Evolutionary conservation across 2,329 filamentous ascomycete species (phyloP), one percentile per base, ranked within the genome.

Genomic region (Xylaria sp.): DNA sequence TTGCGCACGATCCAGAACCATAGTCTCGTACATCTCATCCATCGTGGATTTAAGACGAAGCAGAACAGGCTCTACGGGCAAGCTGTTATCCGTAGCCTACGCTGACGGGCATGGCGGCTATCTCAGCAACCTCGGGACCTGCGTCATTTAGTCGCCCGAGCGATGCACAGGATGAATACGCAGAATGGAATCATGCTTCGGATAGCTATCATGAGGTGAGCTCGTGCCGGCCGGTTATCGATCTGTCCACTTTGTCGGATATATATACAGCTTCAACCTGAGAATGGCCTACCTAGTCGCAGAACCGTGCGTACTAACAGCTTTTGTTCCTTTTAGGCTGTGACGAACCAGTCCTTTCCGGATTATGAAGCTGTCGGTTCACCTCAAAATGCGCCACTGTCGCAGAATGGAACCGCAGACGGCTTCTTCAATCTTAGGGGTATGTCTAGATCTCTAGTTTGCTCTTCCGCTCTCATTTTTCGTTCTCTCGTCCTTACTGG

Each of bases 121-220:
- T 87, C 77, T 84, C 85, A 71, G 78, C 84, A 71, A 80, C 79
- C 71, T 81, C 82, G 68, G 81, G 82, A 69, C 80, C 83, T 58
- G 80, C 83, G 67, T 81, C 83, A 51, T 77, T 87, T 66, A 83
- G 81, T 68, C 82, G 84, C 64, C 81, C 84, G 17, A 80, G 79
- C 70, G 85, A 82, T 74, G 82, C 81, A 62, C 81, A 87, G 74
- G 85, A 80, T 53, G 80, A 84, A 51, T 79, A 78, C 44, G 78
- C 80, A 54, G 73, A 79, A 25, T 87, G 85, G 85, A 75, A 74
- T 64, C 71, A 74, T 47, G 44, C 63, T 51, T 65, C 71, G 38
- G 71, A 69, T 49, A 68, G 65, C 54, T 67, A 73, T 69, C 71
- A 74, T 65, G 72, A 76, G 68, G 76, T 78, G 53, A 72, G 74